Conservation (phyloP, 768 basidiomycete genomes). For the Podaxis sp. region DNA sequence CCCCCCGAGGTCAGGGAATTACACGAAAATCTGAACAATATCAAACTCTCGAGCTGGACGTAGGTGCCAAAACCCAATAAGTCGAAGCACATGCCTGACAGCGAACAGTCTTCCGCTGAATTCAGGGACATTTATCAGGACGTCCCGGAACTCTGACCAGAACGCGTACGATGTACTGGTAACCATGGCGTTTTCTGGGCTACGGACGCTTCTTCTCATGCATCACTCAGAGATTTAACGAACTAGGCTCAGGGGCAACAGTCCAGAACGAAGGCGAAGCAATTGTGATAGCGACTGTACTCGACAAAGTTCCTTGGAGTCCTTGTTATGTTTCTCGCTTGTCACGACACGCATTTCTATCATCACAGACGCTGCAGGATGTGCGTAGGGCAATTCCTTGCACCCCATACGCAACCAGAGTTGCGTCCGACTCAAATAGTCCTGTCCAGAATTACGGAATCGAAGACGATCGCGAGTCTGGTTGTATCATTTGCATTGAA, state of each 20-base stretch:
- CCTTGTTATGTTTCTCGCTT: constrained; percentile 53
- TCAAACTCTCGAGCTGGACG: constrained; percentile 60
- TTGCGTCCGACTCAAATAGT: constrained; percentile 34
- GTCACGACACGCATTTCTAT: constrained; percentile 65
- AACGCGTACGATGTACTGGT: constrained; percentile 50
- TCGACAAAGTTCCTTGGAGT: constrained; percentile 59
- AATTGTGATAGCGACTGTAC: constrained; percentile 54
- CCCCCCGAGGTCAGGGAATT: constrained; percentile 43
- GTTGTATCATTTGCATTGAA: constrained; percentile 60
- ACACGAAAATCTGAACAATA: constrained; percentile 44
- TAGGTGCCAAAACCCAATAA: constrained; percentile 26
- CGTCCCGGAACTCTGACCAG: constrained; percentile 60
- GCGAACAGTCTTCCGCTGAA: background rate
- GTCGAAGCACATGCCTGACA: background rate
- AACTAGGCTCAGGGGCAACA: background rate
- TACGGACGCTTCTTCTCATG: background rate
- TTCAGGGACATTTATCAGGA: constrained; percentile 50
- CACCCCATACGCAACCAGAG: background rate
- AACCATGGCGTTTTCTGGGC: constrained; percentile 10
- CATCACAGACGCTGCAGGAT: constrained; percentile 71
- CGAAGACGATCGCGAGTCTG: constrained; percentile 15
- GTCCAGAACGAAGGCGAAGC: constrained; percentile 29
- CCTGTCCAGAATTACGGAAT: constrained; percentile 12
- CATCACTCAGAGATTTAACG: constrained; percentile 16
- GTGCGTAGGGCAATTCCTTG: constrained; percentile 60